Evolutionary conservation across 1,139 yeast species (phyloP).

Genomic region (Candida tunisiensis): DNA sequence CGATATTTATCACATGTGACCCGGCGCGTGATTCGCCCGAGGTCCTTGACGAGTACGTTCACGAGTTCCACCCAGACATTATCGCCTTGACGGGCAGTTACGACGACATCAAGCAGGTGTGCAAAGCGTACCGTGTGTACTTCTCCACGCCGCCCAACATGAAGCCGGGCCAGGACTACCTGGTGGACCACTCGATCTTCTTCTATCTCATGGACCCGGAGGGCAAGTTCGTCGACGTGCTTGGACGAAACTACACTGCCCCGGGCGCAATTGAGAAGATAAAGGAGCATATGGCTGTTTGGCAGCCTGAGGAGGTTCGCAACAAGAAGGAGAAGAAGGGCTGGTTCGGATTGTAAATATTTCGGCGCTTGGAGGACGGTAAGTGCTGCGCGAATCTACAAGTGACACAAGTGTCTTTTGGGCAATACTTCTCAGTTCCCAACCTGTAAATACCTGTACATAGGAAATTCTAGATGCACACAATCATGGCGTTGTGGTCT

Average conservation of each 20-base stretch:
- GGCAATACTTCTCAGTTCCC: neutral
- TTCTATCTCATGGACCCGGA: slow-evolving; percentile 95
- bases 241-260: slow-evolving; percentile 81
- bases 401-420: neutral
- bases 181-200: slow-evolving; percentile 93
- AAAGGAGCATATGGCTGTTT: slow-evolving; percentile 58
- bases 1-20: slow-evolving; percentile 88
- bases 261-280: slow-evolving; percentile 68
- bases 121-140: slow-evolving; percentile 83
- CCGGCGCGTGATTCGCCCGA: slow-evolving; percentile 89
- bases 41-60: slow-evolving; percentile 57
- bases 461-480: no score
- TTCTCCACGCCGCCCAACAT: slow-evolving; percentile 90
- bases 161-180: slow-evolving; percentile 88
- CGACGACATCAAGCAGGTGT: slow-evolving; percentile 64
- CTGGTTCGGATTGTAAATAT: neutral
- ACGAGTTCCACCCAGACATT: slow-evolving; percentile 78
- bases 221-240: slow-evolving; percentile 84
- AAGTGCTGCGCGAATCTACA: neutral
- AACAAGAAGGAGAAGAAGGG: neutral
- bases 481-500: no score
- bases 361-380: no score
- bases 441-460: neutral
- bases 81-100: slow-evolving; percentile 86
- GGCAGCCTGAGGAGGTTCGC: slow-evolving; percentile 31